Evolutionary conservation across 352 stramenopile genomes (phyloP).

Genomic region (Pythium brassicae): DNA sequence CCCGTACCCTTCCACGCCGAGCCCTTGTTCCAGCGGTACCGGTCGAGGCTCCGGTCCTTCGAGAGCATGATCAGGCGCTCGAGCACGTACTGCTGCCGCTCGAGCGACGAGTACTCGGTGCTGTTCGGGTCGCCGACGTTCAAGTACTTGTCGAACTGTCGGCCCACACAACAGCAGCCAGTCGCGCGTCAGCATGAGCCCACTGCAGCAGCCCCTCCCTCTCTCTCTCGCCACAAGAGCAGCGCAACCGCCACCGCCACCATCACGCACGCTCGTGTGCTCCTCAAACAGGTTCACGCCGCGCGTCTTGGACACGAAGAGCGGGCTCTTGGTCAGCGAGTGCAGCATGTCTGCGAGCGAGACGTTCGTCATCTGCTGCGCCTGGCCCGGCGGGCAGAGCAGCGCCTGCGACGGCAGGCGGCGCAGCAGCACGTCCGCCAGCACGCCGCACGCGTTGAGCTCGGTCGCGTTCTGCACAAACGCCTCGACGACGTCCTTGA

Average conservation of each 20-base stretch:
- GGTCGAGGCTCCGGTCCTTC: slow-evolving; percentile 80
- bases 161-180: slow-evolving; percentile 12
- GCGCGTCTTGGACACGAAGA: slow-evolving; percentile 74
- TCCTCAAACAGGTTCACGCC: slow-evolving; percentile 78
- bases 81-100: slow-evolving; percentile 81
- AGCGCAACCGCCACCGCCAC: too few species aligned
- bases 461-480: slow-evolving; percentile 79
- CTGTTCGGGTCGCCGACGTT: slow-evolving; percentile 73
- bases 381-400: slow-evolving; percentile 66
- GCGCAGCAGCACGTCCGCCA: slow-evolving; percentile 73
- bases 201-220: slow-evolving; percentile 1
- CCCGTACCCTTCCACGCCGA: slow-evolving; percentile 68
- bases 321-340: slow-evolving; percentile 49
- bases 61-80: slow-evolving; percentile 84
- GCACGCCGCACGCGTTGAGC: slow-evolving; percentile 73
- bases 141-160: slow-evolving; percentile 83
- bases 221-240: too few species aligned
- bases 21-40: slow-evolving; percentile 81
- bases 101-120: slow-evolving; percentile 67
- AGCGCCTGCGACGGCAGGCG: slow-evolving; percentile 67
- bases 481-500: slow-evolving; percentile 80
- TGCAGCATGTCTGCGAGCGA: slow-evolving; percentile 76
- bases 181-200: not conserved
- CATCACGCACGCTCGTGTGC: slow-evolving; percentile 55
- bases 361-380: slow-evolving; percentile 79